Conservation (phyloP, 2,329 filamentous ascomycete genomes). For the Ceratocystis lukuohia region DNA sequence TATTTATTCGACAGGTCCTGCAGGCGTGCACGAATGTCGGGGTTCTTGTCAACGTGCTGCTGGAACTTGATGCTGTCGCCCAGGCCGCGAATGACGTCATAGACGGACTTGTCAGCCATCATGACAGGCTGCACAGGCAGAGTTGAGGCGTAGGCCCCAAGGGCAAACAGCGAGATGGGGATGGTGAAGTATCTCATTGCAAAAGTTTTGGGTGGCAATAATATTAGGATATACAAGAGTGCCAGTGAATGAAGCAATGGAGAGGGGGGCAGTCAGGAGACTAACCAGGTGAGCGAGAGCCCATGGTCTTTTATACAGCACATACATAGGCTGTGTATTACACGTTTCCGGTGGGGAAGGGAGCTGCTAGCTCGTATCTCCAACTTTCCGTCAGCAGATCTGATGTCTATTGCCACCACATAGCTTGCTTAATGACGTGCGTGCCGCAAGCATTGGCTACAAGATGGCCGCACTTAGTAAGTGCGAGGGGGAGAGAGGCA, state of each 20-base stretch:
- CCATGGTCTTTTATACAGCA: neutral
- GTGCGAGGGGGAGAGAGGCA: neutral
- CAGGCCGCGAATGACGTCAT: conserved; percentile 23
- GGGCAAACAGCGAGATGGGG: conserved; percentile 10
- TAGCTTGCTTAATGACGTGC: neutral
- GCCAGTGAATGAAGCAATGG: neutral
- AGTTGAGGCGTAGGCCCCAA: conserved; percentile 13
- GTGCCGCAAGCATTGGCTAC: neutral
- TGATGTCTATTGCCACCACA: neutral
- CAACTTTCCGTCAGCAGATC: neutral
- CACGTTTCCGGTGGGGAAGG: too few species aligned
- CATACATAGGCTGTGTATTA: too few species aligned
- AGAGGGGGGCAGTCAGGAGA: neutral
- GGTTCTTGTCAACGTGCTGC: conserved; percentile 40
- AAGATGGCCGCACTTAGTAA: neutral
- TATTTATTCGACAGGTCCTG: conserved; percentile 60
- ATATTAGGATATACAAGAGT: neutral
- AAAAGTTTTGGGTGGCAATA: conserved; percentile 38
- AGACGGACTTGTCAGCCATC: conserved; percentile 15
- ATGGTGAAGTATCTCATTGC: conserved; percentile 25
- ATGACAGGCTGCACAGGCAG: conserved; percentile 8
- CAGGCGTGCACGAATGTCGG: conserved; percentile 56
- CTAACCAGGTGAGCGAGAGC: neutral
- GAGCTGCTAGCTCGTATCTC: neutral
- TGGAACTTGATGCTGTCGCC: conserved; percentile 12